A percentile compares a stretch with the other conserved stretches of the same genome.
Conservation (phyloP, 352 stramenopile genomes). For the Phytophthora ohioensis region DNA sequence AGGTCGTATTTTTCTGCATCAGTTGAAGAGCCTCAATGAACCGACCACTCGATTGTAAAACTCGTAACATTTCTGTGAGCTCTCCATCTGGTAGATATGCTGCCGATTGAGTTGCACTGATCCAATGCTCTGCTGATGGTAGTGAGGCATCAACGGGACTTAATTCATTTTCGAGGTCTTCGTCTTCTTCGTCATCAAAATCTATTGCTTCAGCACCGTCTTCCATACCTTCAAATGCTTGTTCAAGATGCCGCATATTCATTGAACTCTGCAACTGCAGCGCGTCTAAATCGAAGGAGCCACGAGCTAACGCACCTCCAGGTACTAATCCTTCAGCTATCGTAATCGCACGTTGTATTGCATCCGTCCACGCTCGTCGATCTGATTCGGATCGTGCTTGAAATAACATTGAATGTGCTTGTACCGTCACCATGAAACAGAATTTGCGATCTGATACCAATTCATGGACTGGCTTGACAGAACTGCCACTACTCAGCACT, state of each 20-base stretch:
- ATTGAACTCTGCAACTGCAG: conserved; percentile 60
- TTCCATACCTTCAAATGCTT: conserved; percentile 49
- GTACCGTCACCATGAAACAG: conserved; percentile 76
- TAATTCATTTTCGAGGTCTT: conserved; percentile 26
- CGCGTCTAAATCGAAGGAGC: conserved; percentile 58
- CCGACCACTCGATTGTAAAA: conserved; percentile 65
- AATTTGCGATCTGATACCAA: conserved; percentile 65
- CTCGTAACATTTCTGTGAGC: conserved; percentile 62
- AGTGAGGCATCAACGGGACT: conserved; percentile 23
- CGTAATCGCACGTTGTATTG: conserved; percentile 74
- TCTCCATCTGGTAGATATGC: conserved; percentile 56
- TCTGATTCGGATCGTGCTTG: conserved; percentile 64
- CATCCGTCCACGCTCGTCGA: conserved; percentile 60
- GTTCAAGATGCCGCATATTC: conserved; percentile 56
- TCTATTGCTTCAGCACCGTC: conserved; percentile 17
- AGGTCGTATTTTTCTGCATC: conserved; percentile 60
- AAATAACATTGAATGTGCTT: conserved; percentile 71
- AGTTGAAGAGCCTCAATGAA: conserved; percentile 84
- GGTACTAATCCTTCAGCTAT: conserved; percentile 71
- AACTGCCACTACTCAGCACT: conserved; percentile 52
- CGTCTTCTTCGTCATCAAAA: conserved; percentile 24
- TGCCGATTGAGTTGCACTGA: conserved; percentile 32
- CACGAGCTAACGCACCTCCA: conserved; percentile 38
- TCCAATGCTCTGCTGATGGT: conserved; percentile 25
- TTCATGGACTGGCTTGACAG: conserved; percentile 73